Percentiles rank a stretch among this genome's conserved stretches.
Conservation (phyloP, 2,329 filamentous ascomycete genomes). For the Calonectria pauciramosa region DNA sequence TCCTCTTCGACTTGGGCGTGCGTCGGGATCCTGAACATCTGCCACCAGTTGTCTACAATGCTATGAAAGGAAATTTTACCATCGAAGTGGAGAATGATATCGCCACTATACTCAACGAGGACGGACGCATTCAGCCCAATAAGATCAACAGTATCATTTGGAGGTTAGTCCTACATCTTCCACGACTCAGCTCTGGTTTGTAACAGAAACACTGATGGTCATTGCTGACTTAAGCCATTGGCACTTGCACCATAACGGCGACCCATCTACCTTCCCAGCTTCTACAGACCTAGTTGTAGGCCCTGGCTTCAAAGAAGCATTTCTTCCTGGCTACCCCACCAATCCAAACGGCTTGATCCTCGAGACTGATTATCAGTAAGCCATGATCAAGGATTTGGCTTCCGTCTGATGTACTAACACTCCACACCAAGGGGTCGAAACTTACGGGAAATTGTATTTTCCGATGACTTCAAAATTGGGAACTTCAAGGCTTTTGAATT, state of each 20-base stretch:
- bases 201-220: too few species aligned
- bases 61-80: background rate
- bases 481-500: slow-evolving; percentile 28
- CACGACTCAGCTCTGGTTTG: too few species aligned
- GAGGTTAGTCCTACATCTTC: slow-evolving; percentile 18
- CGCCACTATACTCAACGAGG: slow-evolving; percentile 15
- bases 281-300: slow-evolving; percentile 32
- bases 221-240: too few species aligned
- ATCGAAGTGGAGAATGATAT: slow-evolving; percentile 27
- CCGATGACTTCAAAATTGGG: slow-evolving; percentile 10
- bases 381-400: fast-evolving
- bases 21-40: slow-evolving; percentile 21
- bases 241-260: slow-evolving; percentile 35
- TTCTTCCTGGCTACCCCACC: slow-evolving; percentile 31
- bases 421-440: background rate
- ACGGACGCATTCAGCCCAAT: background rate
- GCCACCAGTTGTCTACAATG: slow-evolving; percentile 12
- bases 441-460: slow-evolving; percentile 28
- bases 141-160: slow-evolving; percentile 32
- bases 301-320: slow-evolving; percentile 28
- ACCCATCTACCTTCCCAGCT: slow-evolving; percentile 29
- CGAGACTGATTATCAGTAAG: slow-evolving; percentile 30
- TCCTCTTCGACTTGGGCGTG: slow-evolving; percentile 30
- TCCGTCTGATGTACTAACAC: background rate
- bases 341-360: background rate